Percentiles rank a stretch among this genome's conserved stretches.
These are phyloP conservation scores for Aspergillus japonicus DNA, from an alignment of 2,329 filamentous ascomycete species.

Conservation along the genomic window DNA sequence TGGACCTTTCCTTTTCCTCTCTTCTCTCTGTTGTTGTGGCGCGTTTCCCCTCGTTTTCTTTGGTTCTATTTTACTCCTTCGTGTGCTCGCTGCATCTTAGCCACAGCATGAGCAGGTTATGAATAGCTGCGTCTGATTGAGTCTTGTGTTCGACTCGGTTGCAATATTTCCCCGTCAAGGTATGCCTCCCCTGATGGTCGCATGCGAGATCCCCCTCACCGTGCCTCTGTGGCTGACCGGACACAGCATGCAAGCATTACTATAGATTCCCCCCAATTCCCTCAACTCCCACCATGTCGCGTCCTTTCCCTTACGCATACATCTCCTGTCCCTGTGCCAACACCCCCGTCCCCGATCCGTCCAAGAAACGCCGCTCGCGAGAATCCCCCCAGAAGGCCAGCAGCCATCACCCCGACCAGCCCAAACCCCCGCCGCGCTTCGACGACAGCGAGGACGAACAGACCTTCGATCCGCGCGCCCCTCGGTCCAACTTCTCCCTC, in stretches of 20 bases:
- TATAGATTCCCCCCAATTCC: neutral
- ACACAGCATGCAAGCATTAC: neutral
- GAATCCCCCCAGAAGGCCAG: slow-evolving; percentile 34
- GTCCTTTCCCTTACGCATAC: slow-evolving; percentile 61
- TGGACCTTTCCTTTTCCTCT: too few species aligned
- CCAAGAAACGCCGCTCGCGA: slow-evolving; percentile 40
- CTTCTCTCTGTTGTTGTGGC: neutral
- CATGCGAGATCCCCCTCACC: too few species aligned
- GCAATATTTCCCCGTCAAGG: neutral
- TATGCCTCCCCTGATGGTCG: neutral
- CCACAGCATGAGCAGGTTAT: neutral
- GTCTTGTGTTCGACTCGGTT: neutral
- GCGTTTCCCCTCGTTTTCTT: neutral
- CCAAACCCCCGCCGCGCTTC: slow-evolving; percentile 25
- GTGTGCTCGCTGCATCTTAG: neutral
- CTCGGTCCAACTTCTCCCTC: slow-evolving; percentile 84
- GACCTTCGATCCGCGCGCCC: slow-evolving; percentile 81
- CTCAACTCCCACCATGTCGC: slow-evolving; percentile 45
- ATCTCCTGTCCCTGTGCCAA: slow-evolving; percentile 65
- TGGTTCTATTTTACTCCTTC: neutral
- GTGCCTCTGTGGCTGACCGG: too few species aligned
- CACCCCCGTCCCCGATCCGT: slow-evolving; percentile 41
- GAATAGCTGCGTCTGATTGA: neutral
- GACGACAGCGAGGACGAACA: slow-evolving; percentile 68
- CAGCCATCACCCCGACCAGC: slow-evolving; percentile 21